Conservation (phyloP, 768 basidiomycete genomes). For the Gymnopilus dilepis region DNA sequence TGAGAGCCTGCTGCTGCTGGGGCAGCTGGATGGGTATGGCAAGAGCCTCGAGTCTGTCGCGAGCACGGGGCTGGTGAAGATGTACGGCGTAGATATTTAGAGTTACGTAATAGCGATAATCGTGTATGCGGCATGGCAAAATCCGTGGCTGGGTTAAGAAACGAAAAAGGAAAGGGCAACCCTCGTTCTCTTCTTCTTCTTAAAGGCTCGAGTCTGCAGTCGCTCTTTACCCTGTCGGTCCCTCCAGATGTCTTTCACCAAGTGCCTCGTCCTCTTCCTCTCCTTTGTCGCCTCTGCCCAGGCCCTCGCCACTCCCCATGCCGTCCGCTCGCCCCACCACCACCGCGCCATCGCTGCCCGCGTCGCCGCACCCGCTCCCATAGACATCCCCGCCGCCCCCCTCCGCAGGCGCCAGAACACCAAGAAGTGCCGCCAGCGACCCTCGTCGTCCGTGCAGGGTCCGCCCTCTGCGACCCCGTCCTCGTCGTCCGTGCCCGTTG, state of each 20-base stretch:
- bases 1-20: slow-evolving; percentile 84
- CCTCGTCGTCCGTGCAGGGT: slow-evolving; percentile 29
- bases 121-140: slow-evolving; percentile 5
- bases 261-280: slow-evolving; percentile 48
- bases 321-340: slow-evolving; percentile 41
- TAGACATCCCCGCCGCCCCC: slow-evolving; percentile 25
- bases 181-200: slow-evolving; percentile 14
- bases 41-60: slow-evolving; percentile 74
- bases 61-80: slow-evolving; percentile 77
- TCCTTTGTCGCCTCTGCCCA: slow-evolving; percentile 43
- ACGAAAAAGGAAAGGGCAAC: background rate
- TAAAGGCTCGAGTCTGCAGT: slow-evolving; percentile 17
- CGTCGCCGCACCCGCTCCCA: slow-evolving; percentile 38
- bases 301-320: slow-evolving; percentile 48
- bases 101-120: slow-evolving; percentile 18
- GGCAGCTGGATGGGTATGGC: slow-evolving; percentile 86
- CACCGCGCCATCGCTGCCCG: slow-evolving; percentile 51
- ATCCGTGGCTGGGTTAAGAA: background rate
- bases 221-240: slow-evolving; percentile 12
- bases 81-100: slow-evolving; percentile 54
- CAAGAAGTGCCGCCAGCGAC: slow-evolving; percentile 42
- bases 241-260: slow-evolving; percentile 45
- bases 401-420: slow-evolving; percentile 36
- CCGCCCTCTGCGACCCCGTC: slow-evolving; percentile 13
- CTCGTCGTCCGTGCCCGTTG: slow-evolving; percentile 18